Conservation (phyloP, 805 yeast genomes). For the Lipomyces lipofer region DNA sequence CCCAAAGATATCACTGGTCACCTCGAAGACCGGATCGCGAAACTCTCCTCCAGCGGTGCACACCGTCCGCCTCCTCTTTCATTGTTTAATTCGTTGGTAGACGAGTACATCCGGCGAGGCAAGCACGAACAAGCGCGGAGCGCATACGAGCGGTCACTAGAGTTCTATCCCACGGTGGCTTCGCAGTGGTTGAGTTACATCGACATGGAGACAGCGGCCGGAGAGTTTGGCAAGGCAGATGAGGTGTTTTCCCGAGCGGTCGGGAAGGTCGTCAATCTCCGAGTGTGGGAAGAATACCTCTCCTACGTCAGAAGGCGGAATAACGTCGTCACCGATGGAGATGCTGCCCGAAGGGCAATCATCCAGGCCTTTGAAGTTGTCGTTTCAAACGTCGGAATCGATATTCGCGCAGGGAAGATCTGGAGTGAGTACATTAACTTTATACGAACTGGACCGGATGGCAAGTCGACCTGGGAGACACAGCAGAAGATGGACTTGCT, state of each 20-base stretch:
- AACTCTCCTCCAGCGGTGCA: conserved; percentile 4
- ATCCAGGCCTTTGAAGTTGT: conserved; percentile 84
- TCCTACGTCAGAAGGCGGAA: conserved; percentile 69
- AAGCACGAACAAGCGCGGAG: conserved; percentile 59
- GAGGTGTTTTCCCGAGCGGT: conserved; percentile 53
- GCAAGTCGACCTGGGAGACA: conserved; percentile 67
- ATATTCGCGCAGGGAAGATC: conserved; percentile 64
- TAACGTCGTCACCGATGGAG: conserved; percentile 74
- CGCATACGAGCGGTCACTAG: conserved; percentile 60
- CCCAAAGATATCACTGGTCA: conserved; percentile 57
- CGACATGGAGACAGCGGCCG: conserved; percentile 60
- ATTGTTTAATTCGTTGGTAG: conserved; percentile 29
- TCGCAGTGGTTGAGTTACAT: conserved; percentile 75
- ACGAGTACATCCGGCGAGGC: conserved; percentile 52
- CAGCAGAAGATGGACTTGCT: conserved; percentile 77
- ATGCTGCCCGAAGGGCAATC: conserved; percentile 69
- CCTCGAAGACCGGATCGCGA: conserved; percentile 47
- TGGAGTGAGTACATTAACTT: conserved; percentile 86
- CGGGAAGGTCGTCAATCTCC: conserved; percentile 13
- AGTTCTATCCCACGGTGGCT: conserved; percentile 49
- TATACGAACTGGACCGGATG: conserved; percentile 66
- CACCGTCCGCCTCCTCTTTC: conserved; percentile 14
- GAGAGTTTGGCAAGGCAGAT: conserved; percentile 68
- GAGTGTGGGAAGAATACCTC: conserved; percentile 68
- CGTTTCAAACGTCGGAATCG: conserved; percentile 72